A percentile compares a stretch with the other conserved stretches of the same genome.
phyloP scores from a whole-genome alignment of 2,329 filamentous ascomycete species.

The Penicillium brevicompactum region DNA sequence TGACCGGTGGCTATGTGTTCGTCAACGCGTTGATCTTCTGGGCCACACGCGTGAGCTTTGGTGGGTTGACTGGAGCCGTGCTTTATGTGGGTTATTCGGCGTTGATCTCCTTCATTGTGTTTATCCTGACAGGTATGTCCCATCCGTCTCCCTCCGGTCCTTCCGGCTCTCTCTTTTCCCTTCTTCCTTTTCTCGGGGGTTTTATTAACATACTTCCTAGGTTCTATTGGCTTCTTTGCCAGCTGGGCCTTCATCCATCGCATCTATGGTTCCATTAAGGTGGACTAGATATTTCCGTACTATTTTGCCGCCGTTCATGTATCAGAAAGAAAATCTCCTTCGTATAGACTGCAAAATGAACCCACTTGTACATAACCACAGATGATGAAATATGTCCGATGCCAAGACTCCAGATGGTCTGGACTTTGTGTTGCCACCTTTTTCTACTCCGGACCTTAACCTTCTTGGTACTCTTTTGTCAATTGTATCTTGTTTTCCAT shows the following conservation, averaged over 20 bases:
- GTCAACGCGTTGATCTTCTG: conserved; percentile 89
- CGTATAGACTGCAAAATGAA: not conserved
- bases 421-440: conserved; percentile 10
- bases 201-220: conserved; percentile 50
- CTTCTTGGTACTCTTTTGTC: not conserved
- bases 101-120: conserved; percentile 86
- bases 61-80: conserved; percentile 81
- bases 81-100: conserved; percentile 92
- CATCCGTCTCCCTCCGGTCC: not conserved
- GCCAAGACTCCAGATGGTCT: conserved; percentile 28
- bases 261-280: conserved; percentile 98
- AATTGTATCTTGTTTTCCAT: not conserved
- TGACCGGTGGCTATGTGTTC: conserved; percentile 90
- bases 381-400: conserved; percentile 1
- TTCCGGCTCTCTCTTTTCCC: not conserved
- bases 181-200: not conserved
- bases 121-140: conserved; percentile 84
- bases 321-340: not conserved
- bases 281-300: conserved; percentile 66
- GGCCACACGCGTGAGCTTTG: conserved; percentile 81
- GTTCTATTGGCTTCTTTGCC: conserved; percentile 91
- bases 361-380: not conserved
- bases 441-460: too few species aligned
- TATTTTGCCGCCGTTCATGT: not conserved
- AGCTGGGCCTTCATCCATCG: conserved; percentile 92